Percentiles rank a stretch among this genome's conserved stretches.
Evolutionary conservation across 2,329 filamentous ascomycete species (phyloP).

Genomic region (Ophiostoma himal-ulmi): DNA sequence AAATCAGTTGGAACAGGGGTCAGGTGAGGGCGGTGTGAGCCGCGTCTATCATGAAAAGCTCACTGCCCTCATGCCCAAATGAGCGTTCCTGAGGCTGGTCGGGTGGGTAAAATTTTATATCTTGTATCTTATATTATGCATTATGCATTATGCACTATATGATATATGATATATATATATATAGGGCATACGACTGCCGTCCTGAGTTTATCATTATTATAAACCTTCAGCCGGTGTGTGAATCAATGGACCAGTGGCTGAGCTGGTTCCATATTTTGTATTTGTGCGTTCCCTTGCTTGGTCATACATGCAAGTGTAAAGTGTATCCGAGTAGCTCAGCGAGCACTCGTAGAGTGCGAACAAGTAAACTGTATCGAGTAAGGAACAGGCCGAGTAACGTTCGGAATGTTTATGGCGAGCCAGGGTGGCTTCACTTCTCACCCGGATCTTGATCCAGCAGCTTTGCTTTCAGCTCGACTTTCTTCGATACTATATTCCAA

Average conservation of each 20-base stretch:
- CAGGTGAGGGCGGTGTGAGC: not conserved
- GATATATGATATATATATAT: not conserved
- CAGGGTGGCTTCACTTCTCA: not conserved
- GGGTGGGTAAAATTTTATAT: no score
- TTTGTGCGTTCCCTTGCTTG: constrained; percentile 6
- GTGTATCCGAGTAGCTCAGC: no score
- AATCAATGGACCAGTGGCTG: not conserved
- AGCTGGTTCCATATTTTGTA: not conserved
- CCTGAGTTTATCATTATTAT: no score
- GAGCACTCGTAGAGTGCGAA: no score
- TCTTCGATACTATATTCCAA: not conserved
- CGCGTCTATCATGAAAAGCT: constrained; percentile 5
- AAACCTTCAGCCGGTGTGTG: not conserved
- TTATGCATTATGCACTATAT: no score
- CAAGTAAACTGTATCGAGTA: not conserved
- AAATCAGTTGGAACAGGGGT: not conserved
- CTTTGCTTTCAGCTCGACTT: not conserved
- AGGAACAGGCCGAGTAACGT: not conserved
- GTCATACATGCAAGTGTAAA: not conserved
- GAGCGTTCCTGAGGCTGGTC: not conserved
- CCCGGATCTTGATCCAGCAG: constrained; percentile 1
- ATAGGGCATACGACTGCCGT: no score
- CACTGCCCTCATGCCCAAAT: not conserved
- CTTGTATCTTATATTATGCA: no score
- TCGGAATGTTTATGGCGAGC: constrained; percentile 5